A percentile compares a stretch with the other conserved stretches of the same genome.
phyloP scores from a whole-genome alignment of 139 green algal genomes.

The Coccomyxa sp. region DNA sequence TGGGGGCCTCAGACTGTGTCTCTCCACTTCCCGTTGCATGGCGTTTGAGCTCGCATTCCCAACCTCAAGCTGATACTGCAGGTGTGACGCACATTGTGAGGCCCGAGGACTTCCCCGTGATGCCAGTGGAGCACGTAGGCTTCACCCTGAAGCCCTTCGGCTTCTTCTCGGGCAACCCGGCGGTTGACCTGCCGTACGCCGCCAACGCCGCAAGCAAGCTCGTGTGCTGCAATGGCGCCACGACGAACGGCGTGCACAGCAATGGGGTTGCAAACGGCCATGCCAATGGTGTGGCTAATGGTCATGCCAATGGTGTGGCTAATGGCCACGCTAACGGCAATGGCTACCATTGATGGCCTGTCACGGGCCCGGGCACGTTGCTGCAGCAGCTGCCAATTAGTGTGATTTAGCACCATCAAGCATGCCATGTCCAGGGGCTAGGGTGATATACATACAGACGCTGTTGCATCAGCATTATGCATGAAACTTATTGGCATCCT shows the following conservation, averaged over 20 bases:
- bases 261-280: neutral
- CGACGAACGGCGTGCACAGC: too few species aligned
- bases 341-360: neutral
- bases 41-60: too few species aligned
- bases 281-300: neutral
- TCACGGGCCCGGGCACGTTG: too few species aligned
- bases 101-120: constrained; percentile 80
- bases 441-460: too few species aligned
- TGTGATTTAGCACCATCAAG: too few species aligned
- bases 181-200: constrained; percentile 60
- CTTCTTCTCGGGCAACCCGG: constrained; percentile 64
- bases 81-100: constrained; percentile 76
- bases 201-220: constrained; percentile 37
- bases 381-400: too few species aligned
- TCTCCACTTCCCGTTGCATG: too few species aligned
- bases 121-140: constrained; percentile 70
- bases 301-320: neutral
- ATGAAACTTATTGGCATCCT: too few species aligned
- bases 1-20: too few species aligned
- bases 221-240: neutral
- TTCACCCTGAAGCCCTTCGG: constrained; percentile 67
- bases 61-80: too few species aligned
- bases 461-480: too few species aligned
- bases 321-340: neutral
- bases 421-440: too few species aligned